Evolutionary conservation across 1,284 basidiomycete genomes (phyloP).

Genomic region (Irpex sp.): DNA sequence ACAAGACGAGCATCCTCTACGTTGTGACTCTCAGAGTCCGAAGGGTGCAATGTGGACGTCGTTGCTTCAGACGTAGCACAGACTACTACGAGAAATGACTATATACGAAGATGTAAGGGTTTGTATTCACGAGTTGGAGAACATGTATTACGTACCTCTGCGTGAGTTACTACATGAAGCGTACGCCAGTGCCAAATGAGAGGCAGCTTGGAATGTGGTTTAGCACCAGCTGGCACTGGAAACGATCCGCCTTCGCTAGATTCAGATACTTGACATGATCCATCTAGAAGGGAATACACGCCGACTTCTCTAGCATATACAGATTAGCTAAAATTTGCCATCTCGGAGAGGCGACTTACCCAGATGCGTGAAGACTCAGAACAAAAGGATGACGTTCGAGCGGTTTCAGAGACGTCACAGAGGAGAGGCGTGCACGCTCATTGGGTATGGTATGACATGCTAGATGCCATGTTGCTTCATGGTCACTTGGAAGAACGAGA

Average conservation of each 20-base stretch:
- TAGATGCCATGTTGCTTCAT: slow-evolving; percentile 2
- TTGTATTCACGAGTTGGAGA: neutral
- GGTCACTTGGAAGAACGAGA: neutral
- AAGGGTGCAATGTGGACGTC: slow-evolving; percentile 27
- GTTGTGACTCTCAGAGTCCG: slow-evolving; percentile 27
- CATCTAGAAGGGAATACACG: slow-evolving; percentile 10
- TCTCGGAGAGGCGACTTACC: slow-evolving; percentile 2
- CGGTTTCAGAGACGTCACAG: neutral
- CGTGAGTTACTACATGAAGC: slow-evolving; percentile 4
- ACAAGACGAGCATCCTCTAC: slow-evolving; percentile 41
- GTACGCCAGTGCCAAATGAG: slow-evolving; percentile 12
- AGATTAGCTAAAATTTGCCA: neutral
- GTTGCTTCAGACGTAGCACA: slow-evolving; percentile 42
- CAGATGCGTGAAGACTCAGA: slow-evolving; percentile 5
- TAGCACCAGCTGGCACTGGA: neutral
- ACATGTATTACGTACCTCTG: neutral
- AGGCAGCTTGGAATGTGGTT: slow-evolving; percentile 7
- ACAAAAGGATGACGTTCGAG: neutral
- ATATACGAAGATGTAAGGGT: neutral
- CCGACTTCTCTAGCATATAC: slow-evolving; percentile 6
- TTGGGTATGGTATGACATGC: slow-evolving; percentile 7
- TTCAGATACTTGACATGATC: slow-evolving; percentile 2
- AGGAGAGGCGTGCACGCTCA: neutral
- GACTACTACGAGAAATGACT: slow-evolving; percentile 23
- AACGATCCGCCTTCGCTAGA: neutral